A percentile compares a stretch with the other conserved stretches of the same genome.
Conservation (phyloP, 2,329 filamentous ascomycete species). For the Fusarium buharicum region DNA sequence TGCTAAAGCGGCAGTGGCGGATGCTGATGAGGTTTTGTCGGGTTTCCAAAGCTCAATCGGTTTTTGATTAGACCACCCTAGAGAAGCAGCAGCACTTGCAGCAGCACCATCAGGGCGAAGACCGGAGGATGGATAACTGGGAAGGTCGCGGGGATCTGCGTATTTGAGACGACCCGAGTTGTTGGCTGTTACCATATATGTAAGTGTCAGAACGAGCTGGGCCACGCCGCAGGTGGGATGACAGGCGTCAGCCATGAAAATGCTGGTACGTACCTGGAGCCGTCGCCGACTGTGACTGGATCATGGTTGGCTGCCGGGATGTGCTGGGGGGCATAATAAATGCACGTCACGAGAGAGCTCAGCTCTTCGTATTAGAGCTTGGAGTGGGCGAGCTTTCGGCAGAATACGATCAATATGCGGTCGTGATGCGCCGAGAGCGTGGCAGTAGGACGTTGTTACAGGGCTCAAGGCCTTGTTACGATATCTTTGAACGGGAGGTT, state of each 20-base stretch:
- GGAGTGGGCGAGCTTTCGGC: slow-evolving; percentile 17
- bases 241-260: slow-evolving; percentile 20
- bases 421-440: slow-evolving; percentile 17
- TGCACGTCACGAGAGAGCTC: slow-evolving; percentile 24
- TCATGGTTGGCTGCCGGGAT: slow-evolving; percentile 44
- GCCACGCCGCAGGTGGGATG: slow-evolving; percentile 20
- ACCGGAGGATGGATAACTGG: slow-evolving; percentile 76
- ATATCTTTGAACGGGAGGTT: slow-evolving; percentile 7
- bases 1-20: slow-evolving; percentile 55
- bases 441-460: slow-evolving; percentile 6
- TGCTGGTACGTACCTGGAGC: slow-evolving; percentile 41
- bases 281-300: slow-evolving; percentile 40
- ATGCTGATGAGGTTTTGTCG: slow-evolving; percentile 64
- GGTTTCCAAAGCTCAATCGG: slow-evolving; percentile 74
- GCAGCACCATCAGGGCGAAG: slow-evolving; percentile 67
- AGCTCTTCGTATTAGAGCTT: slow-evolving; percentile 34
- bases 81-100: slow-evolving; percentile 77
- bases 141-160: slow-evolving; percentile 76
- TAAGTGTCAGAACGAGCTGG: slow-evolving; percentile 26
- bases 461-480: slow-evolving; percentile 12
- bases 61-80: slow-evolving; percentile 78
- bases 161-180: slow-evolving; percentile 69
- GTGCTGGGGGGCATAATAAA: slow-evolving; percentile 30
- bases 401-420: slow-evolving; percentile 8
- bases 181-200: slow-evolving; percentile 42